phyloP scores from a whole-genome alignment of 768 basidiomycete species.

The Cystobasidium onofrii region DNA sequence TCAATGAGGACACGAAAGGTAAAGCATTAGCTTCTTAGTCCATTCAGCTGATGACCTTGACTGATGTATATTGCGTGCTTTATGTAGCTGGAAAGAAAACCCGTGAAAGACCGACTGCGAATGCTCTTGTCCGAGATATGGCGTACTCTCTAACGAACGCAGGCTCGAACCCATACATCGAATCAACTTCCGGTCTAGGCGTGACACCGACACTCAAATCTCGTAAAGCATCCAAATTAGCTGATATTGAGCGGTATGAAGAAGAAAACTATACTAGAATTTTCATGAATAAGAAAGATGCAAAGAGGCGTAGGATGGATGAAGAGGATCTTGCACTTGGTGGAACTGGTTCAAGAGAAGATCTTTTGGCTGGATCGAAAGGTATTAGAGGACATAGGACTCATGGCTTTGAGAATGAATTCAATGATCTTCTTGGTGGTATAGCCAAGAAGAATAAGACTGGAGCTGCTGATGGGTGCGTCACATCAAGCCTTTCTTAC shows the following conservation, averaged over 20 bases:
- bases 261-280: constrained; percentile 88
- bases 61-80: too few relatives aligned
- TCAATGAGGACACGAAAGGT: constrained; percentile 54
- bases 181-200: constrained; percentile 45
- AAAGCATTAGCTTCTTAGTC: too few relatives aligned
- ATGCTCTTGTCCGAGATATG: constrained; percentile 57
- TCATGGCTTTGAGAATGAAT: constrained; percentile 73
- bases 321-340: constrained; percentile 84
- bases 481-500: neutral
- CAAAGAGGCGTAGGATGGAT: constrained; percentile 61
- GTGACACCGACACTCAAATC: constrained; percentile 39
- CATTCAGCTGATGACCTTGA: too few relatives aligned
- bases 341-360: constrained; percentile 49
- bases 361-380: constrained; percentile 46
- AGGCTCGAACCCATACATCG: constrained; percentile 59
- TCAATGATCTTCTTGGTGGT: constrained; percentile 59
- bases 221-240: constrained; percentile 59
- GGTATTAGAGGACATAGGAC: constrained; percentile 50
- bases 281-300: constrained; percentile 81
- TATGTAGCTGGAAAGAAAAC: constrained; percentile 50
- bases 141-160: constrained; percentile 50
- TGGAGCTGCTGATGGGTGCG: constrained; percentile 58
- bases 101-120: constrained; percentile 50
- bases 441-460: constrained; percentile 43
- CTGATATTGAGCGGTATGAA: constrained; percentile 76